phyloP scores from a whole-genome alignment of 192 early-diverging fungal genomes.

The Phycomyces nitens region DNA sequence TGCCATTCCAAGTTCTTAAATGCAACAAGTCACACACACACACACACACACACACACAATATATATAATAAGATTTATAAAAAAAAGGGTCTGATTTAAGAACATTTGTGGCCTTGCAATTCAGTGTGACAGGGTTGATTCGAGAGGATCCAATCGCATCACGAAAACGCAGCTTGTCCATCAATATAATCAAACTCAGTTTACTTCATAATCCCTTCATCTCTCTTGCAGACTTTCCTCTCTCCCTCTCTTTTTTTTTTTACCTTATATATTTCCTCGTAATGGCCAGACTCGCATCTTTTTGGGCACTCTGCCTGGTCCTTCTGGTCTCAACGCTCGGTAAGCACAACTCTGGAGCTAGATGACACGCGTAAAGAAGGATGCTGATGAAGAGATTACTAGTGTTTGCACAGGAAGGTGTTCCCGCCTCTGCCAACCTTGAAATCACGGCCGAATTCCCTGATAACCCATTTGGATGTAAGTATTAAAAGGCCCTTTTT shows the following conservation, averaged over 20 bases:
- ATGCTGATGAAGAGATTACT: neutral
- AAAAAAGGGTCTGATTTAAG: too few relatives aligned
- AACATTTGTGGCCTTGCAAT: neutral
- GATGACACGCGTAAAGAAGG: neutral
- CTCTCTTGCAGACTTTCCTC: neutral
- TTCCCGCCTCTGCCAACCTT: slow-evolving; percentile 7
- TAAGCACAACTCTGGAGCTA: neutral
- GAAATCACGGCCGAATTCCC: slow-evolving; percentile 32
- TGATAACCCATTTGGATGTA: slow-evolving; percentile 41
- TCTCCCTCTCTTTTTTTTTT: slow-evolving; percentile 7
- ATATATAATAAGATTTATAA: too few relatives aligned
- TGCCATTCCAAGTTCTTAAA: neutral
- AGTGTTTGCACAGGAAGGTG: slow-evolving; percentile 24
- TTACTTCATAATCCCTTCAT: neutral
- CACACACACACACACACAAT: neutral
- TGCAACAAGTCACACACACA: neutral
- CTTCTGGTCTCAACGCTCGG: slow-evolving; percentile 4
- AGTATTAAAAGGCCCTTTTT: slow-evolving; percentile 6
- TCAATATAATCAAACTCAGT: neutral
- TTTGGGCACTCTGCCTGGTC: slow-evolving; percentile 14
- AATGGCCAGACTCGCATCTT: slow-evolving; percentile 20
- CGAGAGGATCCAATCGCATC: slow-evolving; percentile 1
- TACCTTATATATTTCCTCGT: slow-evolving; percentile 9
- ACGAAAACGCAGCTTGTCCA: neutral
- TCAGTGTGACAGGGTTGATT: neutral